Conservation (phyloP, 2,329 filamentous ascomycete species). For the Cytospora mali region DNA sequence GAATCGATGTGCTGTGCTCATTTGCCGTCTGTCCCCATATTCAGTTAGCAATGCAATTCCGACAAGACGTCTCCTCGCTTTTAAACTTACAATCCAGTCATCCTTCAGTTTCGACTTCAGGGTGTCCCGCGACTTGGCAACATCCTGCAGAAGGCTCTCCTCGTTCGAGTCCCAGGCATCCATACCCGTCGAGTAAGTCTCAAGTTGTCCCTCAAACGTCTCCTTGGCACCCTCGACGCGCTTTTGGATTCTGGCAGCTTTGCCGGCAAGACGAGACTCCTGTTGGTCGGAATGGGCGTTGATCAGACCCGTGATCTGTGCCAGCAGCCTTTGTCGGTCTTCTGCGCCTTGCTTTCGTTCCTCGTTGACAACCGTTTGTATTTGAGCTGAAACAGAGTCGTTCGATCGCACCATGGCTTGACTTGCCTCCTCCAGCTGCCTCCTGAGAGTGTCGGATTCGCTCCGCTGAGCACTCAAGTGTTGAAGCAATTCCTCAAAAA, state of each 20-base stretch:
- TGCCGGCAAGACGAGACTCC: conserved; percentile 68
- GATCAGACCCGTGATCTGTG: conserved; percentile 77
- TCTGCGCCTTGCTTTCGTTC: conserved; percentile 72
- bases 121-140: conserved; percentile 72
- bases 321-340: conserved; percentile 74
- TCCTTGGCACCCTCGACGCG: conserved; percentile 67
- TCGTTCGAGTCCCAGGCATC: conserved; percentile 73
- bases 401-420: conserved; percentile 70
- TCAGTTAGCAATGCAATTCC: conserved; percentile 32
- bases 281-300: conserved; percentile 74
- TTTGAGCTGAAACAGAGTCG: conserved; percentile 62
- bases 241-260: conserved; percentile 63
- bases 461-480: conserved; percentile 75
- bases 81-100: conserved; percentile 74
- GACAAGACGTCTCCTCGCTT: conserved; percentile 52
- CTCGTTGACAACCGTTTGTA: conserved; percentile 72
- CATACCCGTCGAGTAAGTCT: conserved; percentile 71
- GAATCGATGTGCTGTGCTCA: conserved; percentile 80
- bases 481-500: conserved; percentile 79
- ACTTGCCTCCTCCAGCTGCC: conserved; percentile 72
- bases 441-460: conserved; percentile 73
- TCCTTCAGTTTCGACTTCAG: conserved; percentile 82
- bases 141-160: conserved; percentile 67
- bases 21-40: conserved; percentile 62
- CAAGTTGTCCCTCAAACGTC: conserved; percentile 65